A percentile compares a stretch with the other conserved stretches of the same genome.
Conservation (phyloP, 2,329 filamentous ascomycete genomes). For the Fusarium humuli region DNA sequence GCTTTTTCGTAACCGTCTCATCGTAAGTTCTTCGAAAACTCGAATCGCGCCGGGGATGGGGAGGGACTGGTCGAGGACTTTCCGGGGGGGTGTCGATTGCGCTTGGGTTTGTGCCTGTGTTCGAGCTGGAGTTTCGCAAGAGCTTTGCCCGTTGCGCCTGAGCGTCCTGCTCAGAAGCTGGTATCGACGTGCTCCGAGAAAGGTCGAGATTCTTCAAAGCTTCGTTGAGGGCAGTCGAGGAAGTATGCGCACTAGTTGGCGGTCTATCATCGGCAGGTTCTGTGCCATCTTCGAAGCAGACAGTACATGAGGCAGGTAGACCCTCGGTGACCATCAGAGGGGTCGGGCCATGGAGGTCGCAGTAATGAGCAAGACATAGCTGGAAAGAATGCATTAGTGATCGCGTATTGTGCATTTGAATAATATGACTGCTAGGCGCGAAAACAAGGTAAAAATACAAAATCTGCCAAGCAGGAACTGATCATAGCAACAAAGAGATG, state of each 20-base stretch:
- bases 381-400: conserved; percentile 58
- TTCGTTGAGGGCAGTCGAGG: conserved; percentile 58
- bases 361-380: conserved; percentile 77
- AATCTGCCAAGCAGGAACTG: conserved; percentile 19
- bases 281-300: conserved; percentile 64
- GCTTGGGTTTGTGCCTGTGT: conserved; percentile 53
- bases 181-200: conserved; percentile 57
- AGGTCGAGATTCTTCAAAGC: conserved; percentile 62
- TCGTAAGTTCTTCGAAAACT: conserved; percentile 73
- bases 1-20: conserved; percentile 72
- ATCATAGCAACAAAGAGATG: conserved; percentile 32
- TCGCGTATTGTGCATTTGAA: conserved; percentile 47
- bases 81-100: conserved; percentile 69
- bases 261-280: conserved; percentile 51
- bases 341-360: conserved; percentile 76
- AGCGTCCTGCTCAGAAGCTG: conserved; percentile 59
- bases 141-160: conserved; percentile 57
- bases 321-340: conserved; percentile 78
- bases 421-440: conserved; percentile 14
- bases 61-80: conserved; percentile 61
- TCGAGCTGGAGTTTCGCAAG: conserved; percentile 54
- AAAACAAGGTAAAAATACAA: conserved; percentile 6
- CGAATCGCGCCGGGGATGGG: conserved; percentile 63
- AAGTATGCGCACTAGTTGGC: conserved; percentile 55
- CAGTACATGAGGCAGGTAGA: conserved; percentile 68